A percentile compares a stretch with the other conserved stretches of the same genome.
Evolutionary conservation across 2,329 filamentous ascomycete species (phyloP).

Genomic region (Paecilomyces dactylethromorphus): DNA sequence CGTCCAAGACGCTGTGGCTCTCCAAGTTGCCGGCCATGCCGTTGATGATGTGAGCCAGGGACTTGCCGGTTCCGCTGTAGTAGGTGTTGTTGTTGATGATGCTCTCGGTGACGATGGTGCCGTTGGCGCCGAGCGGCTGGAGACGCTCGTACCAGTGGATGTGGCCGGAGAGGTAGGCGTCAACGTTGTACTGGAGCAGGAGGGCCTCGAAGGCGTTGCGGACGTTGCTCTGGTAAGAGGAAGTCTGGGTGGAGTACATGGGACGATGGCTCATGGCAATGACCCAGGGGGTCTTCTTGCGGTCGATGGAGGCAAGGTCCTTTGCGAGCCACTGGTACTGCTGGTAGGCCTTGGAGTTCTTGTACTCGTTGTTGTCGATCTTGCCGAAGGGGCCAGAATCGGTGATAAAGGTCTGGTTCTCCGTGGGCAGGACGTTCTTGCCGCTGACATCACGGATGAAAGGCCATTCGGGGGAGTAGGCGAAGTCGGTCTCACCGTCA

Average conservation of each 20-base stretch:
- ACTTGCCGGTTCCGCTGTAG: conserved; percentile 40
- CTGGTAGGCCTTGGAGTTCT: neutral
- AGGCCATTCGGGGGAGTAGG: conserved; percentile 39
- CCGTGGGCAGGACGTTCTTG: conserved; percentile 34
- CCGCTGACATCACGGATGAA: conserved; percentile 21
- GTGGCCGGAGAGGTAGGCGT: conserved; percentile 42
- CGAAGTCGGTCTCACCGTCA: conserved; percentile 46
- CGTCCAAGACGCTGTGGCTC: conserved; percentile 37
- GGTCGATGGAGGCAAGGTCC: conserved; percentile 41
- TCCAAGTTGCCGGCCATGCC: conserved; percentile 51
- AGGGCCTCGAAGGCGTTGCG: conserved; percentile 42
- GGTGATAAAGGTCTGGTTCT: conserved; percentile 40
- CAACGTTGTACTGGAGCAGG: conserved; percentile 40
- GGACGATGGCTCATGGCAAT: conserved; percentile 45
- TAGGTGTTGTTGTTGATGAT: conserved; percentile 46
- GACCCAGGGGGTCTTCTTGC: conserved; percentile 45
- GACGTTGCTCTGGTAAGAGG: conserved; percentile 39
- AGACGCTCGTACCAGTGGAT: conserved; percentile 45
- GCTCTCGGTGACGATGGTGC: conserved; percentile 35
- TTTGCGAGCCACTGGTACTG: conserved; percentile 39
- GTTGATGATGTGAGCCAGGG: conserved; percentile 46
- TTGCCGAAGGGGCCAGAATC: conserved; percentile 45
- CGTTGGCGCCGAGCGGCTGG: conserved; percentile 30
- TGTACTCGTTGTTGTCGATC: conserved; percentile 19
- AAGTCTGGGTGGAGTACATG: conserved; percentile 20